These are phyloP conservation scores for Cucurbita maxima DNA, from an alignment of 306 rosid genomes.

Conservation along the genomic window DNA sequence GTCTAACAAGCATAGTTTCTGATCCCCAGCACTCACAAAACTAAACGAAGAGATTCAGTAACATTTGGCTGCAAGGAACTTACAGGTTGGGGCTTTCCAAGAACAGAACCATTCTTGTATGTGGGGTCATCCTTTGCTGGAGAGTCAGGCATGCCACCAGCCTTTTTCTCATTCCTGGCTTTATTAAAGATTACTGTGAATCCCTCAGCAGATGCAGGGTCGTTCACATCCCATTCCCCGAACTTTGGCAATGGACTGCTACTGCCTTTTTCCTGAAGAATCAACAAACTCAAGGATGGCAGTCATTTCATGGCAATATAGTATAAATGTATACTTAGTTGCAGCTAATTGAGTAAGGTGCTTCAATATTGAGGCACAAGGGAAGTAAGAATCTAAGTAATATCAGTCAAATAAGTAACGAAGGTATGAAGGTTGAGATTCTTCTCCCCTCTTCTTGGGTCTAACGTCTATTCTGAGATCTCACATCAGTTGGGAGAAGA, in stretches of 20 bases:
- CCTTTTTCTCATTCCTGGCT: constrained; percentile 58
- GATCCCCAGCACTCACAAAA: not conserved
- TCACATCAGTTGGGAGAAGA: no score
- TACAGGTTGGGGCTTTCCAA: constrained; percentile 33
- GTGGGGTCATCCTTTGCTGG: constrained; percentile 33
- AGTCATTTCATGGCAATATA: constrained; percentile 26
- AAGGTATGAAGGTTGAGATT: not conserved
- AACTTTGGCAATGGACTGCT: constrained; percentile 53
- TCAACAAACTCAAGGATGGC: not conserved
- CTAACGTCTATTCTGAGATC: no score
- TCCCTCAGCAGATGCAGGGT: constrained; percentile 68
- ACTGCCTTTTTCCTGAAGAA: constrained; percentile 35
- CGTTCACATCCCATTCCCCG: constrained; percentile 82
- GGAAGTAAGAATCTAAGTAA: not conserved
- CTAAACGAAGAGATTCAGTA: not conserved
- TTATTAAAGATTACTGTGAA: constrained; percentile 69
- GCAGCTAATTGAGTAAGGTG: not conserved
- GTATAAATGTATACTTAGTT: not conserved
- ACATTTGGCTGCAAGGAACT: not conserved
- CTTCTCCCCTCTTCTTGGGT: no score
- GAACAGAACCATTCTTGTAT: constrained; percentile 33
- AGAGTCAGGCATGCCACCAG: constrained; percentile 29
- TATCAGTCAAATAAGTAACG: not conserved
- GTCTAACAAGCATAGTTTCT: not conserved
- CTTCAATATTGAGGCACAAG: not conserved